These are phyloP conservation scores for Barnettozyma californica DNA, from an alignment of 805 yeast genomes.

Conservation along the genomic window DNA sequence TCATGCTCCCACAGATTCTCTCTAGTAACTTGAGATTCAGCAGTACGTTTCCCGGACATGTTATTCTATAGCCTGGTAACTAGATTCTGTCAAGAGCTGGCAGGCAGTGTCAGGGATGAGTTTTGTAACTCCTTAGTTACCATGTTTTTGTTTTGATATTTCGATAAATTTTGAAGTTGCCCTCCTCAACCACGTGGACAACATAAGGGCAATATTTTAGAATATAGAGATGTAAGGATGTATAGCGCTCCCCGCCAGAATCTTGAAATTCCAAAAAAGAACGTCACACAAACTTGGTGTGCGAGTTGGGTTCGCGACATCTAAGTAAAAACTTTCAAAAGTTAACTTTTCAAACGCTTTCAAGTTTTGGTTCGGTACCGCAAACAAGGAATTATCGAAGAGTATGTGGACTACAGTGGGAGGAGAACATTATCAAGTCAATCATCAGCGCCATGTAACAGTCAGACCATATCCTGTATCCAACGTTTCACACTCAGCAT, in stretches of 20 bases:
- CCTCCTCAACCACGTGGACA: background rate
- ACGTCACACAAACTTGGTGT: background rate
- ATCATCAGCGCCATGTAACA: background rate
- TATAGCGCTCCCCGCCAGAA: background rate
- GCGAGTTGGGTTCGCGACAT: conserved; percentile 2
- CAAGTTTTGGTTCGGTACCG: conserved; percentile 8
- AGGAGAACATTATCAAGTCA: background rate
- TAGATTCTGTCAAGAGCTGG: background rate
- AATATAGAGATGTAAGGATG: background rate
- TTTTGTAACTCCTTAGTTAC: background rate
- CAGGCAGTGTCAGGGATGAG: background rate
- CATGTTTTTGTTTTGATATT: background rate
- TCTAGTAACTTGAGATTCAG: conserved; percentile 57
- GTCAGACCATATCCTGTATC: background rate
- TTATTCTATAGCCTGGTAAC: background rate
- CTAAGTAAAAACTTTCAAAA: conserved; percentile 8
- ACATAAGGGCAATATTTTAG: background rate
- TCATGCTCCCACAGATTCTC: conserved; percentile 35
- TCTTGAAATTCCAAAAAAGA: background rate
- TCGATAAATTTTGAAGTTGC: background rate
- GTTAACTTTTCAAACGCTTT: conserved; percentile 8
- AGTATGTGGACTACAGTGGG: conserved; percentile 5
- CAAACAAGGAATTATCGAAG: conserved; percentile 11
- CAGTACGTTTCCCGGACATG: conserved; percentile 64
- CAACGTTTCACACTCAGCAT: background rate